Percentiles rank a stretch among this genome's conserved stretches.
Conservation (phyloP, 345 rosid genomes). For the Geranium rotundifolium region DNA sequence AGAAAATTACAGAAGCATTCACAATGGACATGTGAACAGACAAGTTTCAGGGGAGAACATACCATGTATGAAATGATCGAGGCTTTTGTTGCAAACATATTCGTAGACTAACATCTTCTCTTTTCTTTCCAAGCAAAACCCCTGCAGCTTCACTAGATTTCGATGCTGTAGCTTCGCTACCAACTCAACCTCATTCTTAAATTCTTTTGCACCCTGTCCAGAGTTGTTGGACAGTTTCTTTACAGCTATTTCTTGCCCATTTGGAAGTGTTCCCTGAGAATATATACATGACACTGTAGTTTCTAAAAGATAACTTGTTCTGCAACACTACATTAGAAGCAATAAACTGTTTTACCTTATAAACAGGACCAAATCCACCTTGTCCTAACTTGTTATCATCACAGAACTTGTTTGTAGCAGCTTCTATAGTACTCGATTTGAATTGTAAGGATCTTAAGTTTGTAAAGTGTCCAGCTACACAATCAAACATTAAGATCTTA, state of each 20-base stretch:
- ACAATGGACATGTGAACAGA: no score
- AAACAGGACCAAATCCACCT: constrained; percentile 52
- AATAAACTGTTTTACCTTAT: constrained; percentile 20
- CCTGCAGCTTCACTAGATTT: constrained; percentile 43
- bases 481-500: background rate
- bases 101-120: constrained; percentile 44
- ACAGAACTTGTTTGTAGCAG: constrained; percentile 36
- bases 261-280: constrained; percentile 28
- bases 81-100: constrained; percentile 39
- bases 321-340: background rate
- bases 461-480: background rate
- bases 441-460: background rate
- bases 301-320: background rate
- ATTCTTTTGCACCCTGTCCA: constrained; percentile 42
- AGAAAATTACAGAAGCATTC: background rate
- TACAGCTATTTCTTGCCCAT: constrained; percentile 35
- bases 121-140: constrained; percentile 33
- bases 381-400: constrained; percentile 36
- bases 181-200: constrained; percentile 39
- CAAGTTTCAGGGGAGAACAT: constrained; percentile 1
- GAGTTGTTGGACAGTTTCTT: constrained; percentile 44
- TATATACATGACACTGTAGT: background rate
- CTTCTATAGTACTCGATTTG: constrained; percentile 11
- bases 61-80: constrained; percentile 37
- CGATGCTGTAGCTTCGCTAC: constrained; percentile 45